phyloP scores from a whole-genome alignment of 805 yeast genomes.

The Ascoidea tarda region DNA sequence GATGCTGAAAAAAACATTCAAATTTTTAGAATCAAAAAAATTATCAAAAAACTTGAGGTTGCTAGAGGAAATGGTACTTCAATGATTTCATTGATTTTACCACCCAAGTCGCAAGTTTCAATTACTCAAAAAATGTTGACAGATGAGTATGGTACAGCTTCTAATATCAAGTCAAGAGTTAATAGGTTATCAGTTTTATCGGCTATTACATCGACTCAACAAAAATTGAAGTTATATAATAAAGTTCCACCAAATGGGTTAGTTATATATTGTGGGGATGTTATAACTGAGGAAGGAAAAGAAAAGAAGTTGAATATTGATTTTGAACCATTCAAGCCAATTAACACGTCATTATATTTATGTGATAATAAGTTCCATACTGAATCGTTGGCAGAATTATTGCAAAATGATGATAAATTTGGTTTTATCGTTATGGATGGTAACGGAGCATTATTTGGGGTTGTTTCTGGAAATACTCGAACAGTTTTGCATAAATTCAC shows the following conservation, averaged over 20 bases:
- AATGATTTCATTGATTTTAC: slow-evolving; percentile 92
- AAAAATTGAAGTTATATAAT: slow-evolving; percentile 80
- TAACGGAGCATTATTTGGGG: slow-evolving; percentile 94
- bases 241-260: slow-evolving; percentile 90
- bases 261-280: slow-evolving; percentile 97
- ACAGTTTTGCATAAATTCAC: slow-evolving; percentile 92
- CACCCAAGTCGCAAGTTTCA: slow-evolving; percentile 91
- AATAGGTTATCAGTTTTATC: slow-evolving; percentile 89
- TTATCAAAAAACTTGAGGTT: slow-evolving; percentile 71
- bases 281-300: slow-evolving; percentile 91
- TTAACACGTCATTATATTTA: slow-evolving; percentile 87
- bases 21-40: slow-evolving; percentile 97
- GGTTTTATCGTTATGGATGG: slow-evolving; percentile 99
- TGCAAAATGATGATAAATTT: slow-evolving; percentile 90
- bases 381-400: slow-evolving; percentile 85
- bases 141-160: slow-evolving; percentile 98
- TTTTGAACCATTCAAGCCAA: slow-evolving; percentile 98
- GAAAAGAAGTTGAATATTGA: slow-evolving; percentile 94
- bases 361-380: slow-evolving; percentile 99
- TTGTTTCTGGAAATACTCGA: slow-evolving; percentile 92
- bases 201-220: slow-evolving; percentile 97
- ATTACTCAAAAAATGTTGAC: slow-evolving; percentile 82
- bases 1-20: slow-evolving; percentile 95
- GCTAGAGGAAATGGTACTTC: slow-evolving; percentile 99
- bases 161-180: slow-evolving; percentile 95